phyloP scores from a whole-genome alignment of 1,139 yeast species.

The Suhomyces bribrorum region DNA sequence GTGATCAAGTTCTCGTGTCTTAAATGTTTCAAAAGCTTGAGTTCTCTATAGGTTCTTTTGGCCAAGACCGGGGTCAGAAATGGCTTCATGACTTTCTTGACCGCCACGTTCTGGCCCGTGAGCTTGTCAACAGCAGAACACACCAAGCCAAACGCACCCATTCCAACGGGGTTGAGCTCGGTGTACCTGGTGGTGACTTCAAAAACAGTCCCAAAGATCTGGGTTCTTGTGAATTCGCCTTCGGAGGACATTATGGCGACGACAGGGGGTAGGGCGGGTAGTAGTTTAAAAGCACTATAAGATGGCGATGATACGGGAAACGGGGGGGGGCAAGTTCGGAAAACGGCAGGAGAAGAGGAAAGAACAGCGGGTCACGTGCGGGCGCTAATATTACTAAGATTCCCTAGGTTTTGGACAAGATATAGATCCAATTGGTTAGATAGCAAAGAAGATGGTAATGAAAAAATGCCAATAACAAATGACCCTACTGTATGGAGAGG shows the following conservation, averaged over 20 bases:
- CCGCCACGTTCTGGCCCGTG: constrained; percentile 93
- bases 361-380: too few relatives aligned
- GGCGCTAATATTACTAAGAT: too few relatives aligned
- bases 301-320: not conserved
- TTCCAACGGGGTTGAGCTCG: constrained; percentile 94
- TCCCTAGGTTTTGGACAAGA: too few relatives aligned
- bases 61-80: constrained; percentile 93
- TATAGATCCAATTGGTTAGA: not conserved
- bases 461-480: constrained; percentile 8
- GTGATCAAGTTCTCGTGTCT: constrained; percentile 94
- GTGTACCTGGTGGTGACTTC: constrained; percentile 91
- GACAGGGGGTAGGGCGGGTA: too few relatives aligned
- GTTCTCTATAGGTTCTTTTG: constrained; percentile 92
- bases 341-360: too few relatives aligned
- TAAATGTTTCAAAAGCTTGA: constrained; percentile 87
- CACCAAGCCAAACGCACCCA: constrained; percentile 98
- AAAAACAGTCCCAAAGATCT: constrained; percentile 85
- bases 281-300: not conserved
- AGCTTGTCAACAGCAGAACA: constrained; percentile 94
- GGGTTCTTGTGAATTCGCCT: constrained; percentile 44
- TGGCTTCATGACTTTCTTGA: constrained; percentile 96
- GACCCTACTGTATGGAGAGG: constrained; percentile 6
- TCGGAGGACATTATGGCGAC: constrained; percentile 21
- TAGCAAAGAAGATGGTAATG: constrained; percentile 4
- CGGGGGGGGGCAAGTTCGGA: too few relatives aligned